Conservation (phyloP, 192 early-diverging fungal species). For the Chytriomyces hyalinus region DNA sequence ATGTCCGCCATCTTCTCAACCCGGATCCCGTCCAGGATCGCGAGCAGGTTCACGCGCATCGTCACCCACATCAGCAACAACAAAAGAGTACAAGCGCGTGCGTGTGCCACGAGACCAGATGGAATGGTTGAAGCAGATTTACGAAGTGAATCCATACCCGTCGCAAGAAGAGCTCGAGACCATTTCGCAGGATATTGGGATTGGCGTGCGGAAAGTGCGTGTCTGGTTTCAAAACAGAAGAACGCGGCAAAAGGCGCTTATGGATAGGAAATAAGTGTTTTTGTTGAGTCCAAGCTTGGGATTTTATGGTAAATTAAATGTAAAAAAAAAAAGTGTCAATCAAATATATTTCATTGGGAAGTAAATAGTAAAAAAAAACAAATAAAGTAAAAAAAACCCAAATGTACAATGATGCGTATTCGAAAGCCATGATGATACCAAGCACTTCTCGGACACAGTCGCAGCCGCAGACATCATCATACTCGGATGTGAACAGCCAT, state of each 20-base stretch:
- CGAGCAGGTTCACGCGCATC: neutral
- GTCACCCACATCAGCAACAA: neutral
- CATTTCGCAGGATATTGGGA: conserved; percentile 1
- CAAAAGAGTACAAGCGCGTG: conserved; percentile 4
- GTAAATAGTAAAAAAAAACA: neutral
- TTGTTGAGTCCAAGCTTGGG: neutral
- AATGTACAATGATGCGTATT: neutral
- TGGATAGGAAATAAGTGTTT: neutral
- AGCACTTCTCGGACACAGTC: too few relatives aligned
- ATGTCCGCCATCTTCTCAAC: neutral
- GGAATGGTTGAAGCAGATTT: conserved; percentile 18
- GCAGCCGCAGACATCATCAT: too few relatives aligned
- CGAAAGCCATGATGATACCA: too few relatives aligned
- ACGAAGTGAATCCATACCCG: conserved; percentile 15
- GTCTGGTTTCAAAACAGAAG: conserved; percentile 83
- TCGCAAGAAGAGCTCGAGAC: neutral
- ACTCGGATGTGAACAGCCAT: too few relatives aligned
- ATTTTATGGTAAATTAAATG: neutral
- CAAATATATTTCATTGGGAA: neutral
- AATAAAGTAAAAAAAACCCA: neutral
- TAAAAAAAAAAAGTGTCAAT: neutral
- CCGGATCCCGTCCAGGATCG: neutral
- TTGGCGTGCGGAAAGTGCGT: conserved; percentile 9
- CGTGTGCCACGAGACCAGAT: conserved; percentile 24
- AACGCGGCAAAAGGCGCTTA: neutral